Evolutionary conservation across 371 early-diverging fungal species (phyloP).

Genomic region (Catenaria anguillulae): DNA sequence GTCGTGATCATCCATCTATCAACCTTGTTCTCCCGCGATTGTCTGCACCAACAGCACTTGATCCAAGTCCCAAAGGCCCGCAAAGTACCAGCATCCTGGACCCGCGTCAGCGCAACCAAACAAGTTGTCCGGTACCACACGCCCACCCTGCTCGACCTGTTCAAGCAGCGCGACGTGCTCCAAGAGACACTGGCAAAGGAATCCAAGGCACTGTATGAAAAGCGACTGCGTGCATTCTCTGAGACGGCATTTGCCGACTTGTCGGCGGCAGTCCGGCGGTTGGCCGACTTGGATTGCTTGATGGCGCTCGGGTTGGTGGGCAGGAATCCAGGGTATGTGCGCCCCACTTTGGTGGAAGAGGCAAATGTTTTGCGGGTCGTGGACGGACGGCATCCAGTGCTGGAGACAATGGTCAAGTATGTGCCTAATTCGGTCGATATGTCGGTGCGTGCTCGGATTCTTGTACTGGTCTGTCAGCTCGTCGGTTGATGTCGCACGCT

Average conservation of each 20-base stretch:
- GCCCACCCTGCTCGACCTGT: slow-evolving; percentile 9
- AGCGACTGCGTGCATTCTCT: neutral
- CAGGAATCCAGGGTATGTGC: slow-evolving; percentile 46
- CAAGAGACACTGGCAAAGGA: neutral
- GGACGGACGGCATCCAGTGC: slow-evolving; percentile 47
- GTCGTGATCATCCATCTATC: too few species aligned
- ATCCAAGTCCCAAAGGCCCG: slow-evolving; percentile 57
- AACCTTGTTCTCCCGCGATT: too few species aligned
- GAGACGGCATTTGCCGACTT: neutral
- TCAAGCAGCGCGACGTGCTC: slow-evolving; percentile 3
- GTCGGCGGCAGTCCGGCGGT: slow-evolving; percentile 16
- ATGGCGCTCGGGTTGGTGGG: slow-evolving; percentile 51
- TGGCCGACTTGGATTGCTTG: slow-evolving; percentile 62
- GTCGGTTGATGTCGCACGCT: too few species aligned
- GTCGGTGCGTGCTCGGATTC: too few species aligned
- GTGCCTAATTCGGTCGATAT: neutral
- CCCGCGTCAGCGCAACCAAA: slow-evolving; percentile 58
- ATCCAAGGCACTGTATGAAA: neutral
- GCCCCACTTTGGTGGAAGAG: slow-evolving; percentile 39
- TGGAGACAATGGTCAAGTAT: slow-evolving; percentile 20
- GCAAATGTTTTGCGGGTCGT: slow-evolving; percentile 25
- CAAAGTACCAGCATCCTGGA: slow-evolving; percentile 66
- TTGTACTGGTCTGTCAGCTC: too few species aligned
- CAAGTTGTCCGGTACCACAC: slow-evolving; percentile 78
- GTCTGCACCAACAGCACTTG: too few species aligned